Evolutionary conservation across 1,284 basidiomycete genomes (phyloP).

Genomic region (Phellinidium pouzarii): DNA sequence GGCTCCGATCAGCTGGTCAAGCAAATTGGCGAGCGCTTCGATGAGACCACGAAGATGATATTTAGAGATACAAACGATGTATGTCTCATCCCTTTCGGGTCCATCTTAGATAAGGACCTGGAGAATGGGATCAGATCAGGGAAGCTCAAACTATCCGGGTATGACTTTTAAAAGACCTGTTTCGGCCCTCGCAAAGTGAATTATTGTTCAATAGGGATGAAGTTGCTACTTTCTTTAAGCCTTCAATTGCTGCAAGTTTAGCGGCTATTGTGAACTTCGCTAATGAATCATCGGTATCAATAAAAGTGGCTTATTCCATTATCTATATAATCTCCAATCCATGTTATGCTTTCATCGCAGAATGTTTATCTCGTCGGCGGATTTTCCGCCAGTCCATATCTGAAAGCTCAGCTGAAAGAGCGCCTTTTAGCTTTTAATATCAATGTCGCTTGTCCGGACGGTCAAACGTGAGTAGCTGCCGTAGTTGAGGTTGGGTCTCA

Average conservation of each 20-base stretch:
- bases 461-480: slow-evolving; percentile 58
- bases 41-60: slow-evolving; percentile 71
- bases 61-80: slow-evolving; percentile 59
- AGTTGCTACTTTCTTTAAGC: slow-evolving; percentile 41
- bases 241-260: slow-evolving; percentile 37
- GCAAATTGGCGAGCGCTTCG: slow-evolving; percentile 60
- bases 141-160: slow-evolving; percentile 65
- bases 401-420: slow-evolving; percentile 66
- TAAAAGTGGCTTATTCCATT: slow-evolving; percentile 36
- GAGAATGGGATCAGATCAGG: slow-evolving; percentile 62
- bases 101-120: slow-evolving; percentile 64
- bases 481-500: slow-evolving; percentile 23
- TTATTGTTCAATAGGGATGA: slow-evolving; percentile 26
- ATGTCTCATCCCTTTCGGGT: slow-evolving; percentile 68
- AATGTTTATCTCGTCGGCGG: slow-evolving; percentile 76
- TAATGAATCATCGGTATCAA: slow-evolving; percentile 22
- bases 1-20: slow-evolving; percentile 61
- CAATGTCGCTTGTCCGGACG: slow-evolving; percentile 65
- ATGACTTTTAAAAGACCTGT: slow-evolving; percentile 20
- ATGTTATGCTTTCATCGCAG: slow-evolving; percentile 25
- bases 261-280: slow-evolving; percentile 30
- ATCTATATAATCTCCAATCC: background rate
- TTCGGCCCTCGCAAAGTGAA: background rate
- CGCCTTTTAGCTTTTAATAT: slow-evolving; percentile 47
- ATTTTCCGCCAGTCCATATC: slow-evolving; percentile 72